Percentiles rank a stretch among this genome's conserved stretches.
These are phyloP conservation scores for Kalaharituber pfeilii DNA, from an alignment of 2,329 filamentous ascomycete species.

Conservation along the genomic window DNA sequence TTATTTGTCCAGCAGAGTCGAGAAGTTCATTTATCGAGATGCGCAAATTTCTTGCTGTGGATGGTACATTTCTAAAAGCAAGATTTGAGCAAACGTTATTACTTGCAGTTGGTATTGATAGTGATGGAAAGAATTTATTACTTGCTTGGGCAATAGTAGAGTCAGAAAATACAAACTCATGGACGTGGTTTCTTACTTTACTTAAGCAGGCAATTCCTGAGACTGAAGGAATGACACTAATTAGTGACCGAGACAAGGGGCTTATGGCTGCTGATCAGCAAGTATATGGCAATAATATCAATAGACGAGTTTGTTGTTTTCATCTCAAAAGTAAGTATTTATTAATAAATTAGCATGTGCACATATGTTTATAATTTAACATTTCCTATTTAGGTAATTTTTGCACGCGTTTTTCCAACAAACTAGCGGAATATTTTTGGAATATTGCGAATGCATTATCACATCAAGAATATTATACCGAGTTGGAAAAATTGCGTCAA, in stretches of 20 bases:
- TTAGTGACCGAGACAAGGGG: constrained; percentile 10
- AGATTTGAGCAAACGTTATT: constrained; percentile 3
- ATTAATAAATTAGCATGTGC: not conserved
- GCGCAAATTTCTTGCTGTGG: constrained; percentile 4
- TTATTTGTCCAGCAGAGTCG: constrained; percentile 3
- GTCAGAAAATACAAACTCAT: constrained; percentile 6
- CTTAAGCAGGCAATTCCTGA: constrained; percentile 1
- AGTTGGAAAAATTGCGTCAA: not conserved
- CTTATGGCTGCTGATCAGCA: constrained; percentile 4
- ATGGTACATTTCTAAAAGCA: constrained; percentile 7
- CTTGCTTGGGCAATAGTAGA: constrained; percentile 14
- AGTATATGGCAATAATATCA: not conserved
- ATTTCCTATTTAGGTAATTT: constrained; percentile 3
- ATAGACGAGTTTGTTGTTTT: constrained; percentile 1
- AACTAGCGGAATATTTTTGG: constrained; percentile 1
- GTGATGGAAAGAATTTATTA: constrained; percentile 10
- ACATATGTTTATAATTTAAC: not conserved
- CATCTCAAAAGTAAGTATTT: not conserved
- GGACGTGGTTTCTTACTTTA: constrained; percentile 5
- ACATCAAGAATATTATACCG: not conserved
- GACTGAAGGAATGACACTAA: constrained; percentile 1
- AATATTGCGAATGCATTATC: constrained; percentile 4
- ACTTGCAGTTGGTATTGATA: constrained; percentile 13
- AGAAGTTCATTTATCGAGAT: not conserved
- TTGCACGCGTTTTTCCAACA: not conserved